Evolutionary conservation across 2,329 filamentous ascomycete genomes (phyloP).

Genomic region (Phialophora tarda): DNA sequence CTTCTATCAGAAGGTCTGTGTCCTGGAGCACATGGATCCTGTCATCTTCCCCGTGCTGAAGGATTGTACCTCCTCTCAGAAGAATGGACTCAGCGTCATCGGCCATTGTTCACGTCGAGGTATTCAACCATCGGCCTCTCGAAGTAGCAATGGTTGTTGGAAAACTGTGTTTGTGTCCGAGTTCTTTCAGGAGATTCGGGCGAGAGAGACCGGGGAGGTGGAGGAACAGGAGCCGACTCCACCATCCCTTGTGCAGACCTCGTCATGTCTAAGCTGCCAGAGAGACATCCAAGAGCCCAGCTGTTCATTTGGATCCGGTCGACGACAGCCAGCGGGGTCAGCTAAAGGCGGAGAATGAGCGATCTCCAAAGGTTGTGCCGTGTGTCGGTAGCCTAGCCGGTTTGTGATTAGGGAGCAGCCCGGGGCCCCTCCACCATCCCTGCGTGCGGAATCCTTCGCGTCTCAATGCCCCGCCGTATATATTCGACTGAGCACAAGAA

Average conservation of each 20-base stretch:
- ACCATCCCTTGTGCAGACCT: not conserved
- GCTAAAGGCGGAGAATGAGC: not conserved
- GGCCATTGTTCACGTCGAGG: not conserved
- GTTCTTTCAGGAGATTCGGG: not conserved
- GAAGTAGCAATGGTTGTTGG: not conserved
- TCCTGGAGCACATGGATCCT: conserved; percentile 2
- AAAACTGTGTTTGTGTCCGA: not conserved
- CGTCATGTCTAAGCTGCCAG: not conserved
- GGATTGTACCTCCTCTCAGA: conserved; percentile 8
- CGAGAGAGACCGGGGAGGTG: too few species aligned
- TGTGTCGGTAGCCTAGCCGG: not conserved
- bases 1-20: conserved; percentile 12
- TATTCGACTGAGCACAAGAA: not conserved
- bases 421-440: not conserved
- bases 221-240: not conserved
- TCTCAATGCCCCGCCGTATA: not conserved
- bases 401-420: not conserved
- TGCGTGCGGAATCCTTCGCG: too few species aligned
- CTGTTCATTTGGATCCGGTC: not conserved
- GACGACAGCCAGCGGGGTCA: not conserved
- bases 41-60: conserved; percentile 8
- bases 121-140: not conserved
- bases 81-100: not conserved
- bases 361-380: not conserved
- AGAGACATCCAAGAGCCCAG: not conserved